A percentile compares a stretch with the other conserved stretches of the same genome.
phyloP scores from a whole-genome alignment of 2,329 filamentous ascomycete genomes.

The Talaromyces sp. region DNA sequence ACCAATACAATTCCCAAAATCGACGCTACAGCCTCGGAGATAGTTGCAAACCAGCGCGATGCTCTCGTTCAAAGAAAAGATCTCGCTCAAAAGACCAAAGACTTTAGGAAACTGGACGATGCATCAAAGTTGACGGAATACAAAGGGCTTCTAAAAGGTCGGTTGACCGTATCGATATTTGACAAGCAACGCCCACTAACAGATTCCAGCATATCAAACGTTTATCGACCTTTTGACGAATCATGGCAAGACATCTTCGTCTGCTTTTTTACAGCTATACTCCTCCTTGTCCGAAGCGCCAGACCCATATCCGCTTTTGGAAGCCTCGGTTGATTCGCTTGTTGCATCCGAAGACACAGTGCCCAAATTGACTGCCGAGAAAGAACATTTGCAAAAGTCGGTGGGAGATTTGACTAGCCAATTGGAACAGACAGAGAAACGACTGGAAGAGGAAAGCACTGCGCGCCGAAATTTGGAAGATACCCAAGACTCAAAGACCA shows the following conservation, averaged over 20 bases:
- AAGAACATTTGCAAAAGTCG: slow-evolving; percentile 75
- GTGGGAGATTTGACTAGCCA: slow-evolving; percentile 71
- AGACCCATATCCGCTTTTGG: slow-evolving; percentile 91
- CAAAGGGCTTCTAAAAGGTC: slow-evolving; percentile 84
- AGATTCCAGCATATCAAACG: slow-evolving; percentile 75
- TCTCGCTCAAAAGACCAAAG: slow-evolving; percentile 97
- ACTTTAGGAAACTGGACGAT: slow-evolving; percentile 92
- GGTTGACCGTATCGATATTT: slow-evolving; percentile 11
- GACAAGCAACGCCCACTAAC: background rate
- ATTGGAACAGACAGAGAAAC: slow-evolving; percentile 74
- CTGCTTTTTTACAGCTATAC: slow-evolving; percentile 87
- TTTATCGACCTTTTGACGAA: slow-evolving; percentile 96
- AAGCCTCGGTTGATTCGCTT: slow-evolving; percentile 92
- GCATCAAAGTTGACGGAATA: slow-evolving; percentile 78
- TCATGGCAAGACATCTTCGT: slow-evolving; percentile 90
- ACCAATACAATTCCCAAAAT: slow-evolving; percentile 76
- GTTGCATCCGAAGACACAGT: slow-evolving; percentile 88
- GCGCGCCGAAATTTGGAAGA: slow-evolving; percentile 71
- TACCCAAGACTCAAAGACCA: slow-evolving; percentile 70
- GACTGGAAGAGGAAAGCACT: slow-evolving; percentile 70
- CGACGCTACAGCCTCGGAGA: slow-evolving; percentile 90
- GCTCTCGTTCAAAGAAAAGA: slow-evolving; percentile 96
- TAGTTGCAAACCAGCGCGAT: slow-evolving; percentile 87
- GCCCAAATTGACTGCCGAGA: slow-evolving; percentile 83
- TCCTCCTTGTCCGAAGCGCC: slow-evolving; percentile 91